Evolutionary conservation across 2,329 filamentous ascomycete species (phyloP).

Genomic region (Cercospora sp.): DNA sequence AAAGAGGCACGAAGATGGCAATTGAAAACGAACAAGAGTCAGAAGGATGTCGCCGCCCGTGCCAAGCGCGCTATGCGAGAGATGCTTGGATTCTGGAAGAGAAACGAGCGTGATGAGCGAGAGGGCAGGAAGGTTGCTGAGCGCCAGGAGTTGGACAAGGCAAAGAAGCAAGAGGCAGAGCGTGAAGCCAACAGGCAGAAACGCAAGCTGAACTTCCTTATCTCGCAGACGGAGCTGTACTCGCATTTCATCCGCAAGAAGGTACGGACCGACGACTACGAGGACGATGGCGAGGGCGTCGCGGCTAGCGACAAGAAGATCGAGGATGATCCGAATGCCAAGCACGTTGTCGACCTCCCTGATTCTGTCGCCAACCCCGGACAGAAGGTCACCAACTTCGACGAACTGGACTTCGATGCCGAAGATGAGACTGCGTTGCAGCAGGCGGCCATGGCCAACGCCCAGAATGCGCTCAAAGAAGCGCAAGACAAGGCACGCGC

Average conservation of each 20-base stretch:
- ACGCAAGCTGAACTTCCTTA: conserved; percentile 98
- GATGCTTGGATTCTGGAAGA: conserved; percentile 99
- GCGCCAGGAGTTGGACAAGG: conserved; percentile 92
- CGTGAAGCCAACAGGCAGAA: conserved; percentile 96
- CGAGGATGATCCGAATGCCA: conserved; percentile 40
- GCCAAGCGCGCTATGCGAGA: conserved; percentile 98
- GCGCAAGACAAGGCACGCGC: conserved; percentile 89
- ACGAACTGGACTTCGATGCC: conserved; percentile 92
- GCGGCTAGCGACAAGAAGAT: conserved; percentile 56
- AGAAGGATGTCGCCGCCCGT: conserved; percentile 93
- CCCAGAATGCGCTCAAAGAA: conserved; percentile 91
- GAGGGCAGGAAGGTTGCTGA: conserved; percentile 92
- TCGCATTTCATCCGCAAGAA: conserved; percentile 99
- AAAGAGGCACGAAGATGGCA: conserved; percentile 99
- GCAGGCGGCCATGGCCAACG: conserved; percentile 88
- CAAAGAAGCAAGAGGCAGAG: conserved; percentile 93
- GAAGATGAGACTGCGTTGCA: conserved; percentile 83
- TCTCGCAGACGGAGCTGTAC: conserved; percentile 97
- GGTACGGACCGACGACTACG: conserved; percentile 95
- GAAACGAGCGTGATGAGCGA: conserved; percentile 95
- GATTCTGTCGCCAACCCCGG: conserved; percentile 53
- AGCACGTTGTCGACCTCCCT: conserved; percentile 50
- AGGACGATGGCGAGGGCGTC: conserved; percentile 76
- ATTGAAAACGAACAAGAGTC: conserved; percentile 95
- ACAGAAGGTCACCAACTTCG: conserved; percentile 84